Evolutionary conservation across 441 rosid species (phyloP), one percentile per base, ranked within the genome.

Genomic region (Pelargonium myrrhifolium): DNA sequence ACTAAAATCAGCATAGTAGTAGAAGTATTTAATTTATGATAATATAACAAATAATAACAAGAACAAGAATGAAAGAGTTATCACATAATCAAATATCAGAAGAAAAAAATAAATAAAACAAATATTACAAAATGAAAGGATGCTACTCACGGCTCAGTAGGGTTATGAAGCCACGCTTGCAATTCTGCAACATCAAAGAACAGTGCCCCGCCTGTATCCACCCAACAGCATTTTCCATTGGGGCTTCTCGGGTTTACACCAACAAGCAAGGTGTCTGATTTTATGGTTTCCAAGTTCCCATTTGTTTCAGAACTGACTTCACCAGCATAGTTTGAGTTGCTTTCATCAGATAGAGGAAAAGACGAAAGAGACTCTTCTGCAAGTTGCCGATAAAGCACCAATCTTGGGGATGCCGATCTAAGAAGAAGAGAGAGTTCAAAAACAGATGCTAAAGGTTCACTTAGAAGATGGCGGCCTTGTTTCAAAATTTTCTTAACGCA

Each of bases 351-450:
- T 66, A 77, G 83, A 7, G 97, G 98, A 77, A 82, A 93, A 69
- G 99, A 95, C 71, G 97, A 90, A 49, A 95, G 90, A 73, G 99
- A 90, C 77, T 95, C 98, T 79, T 86, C 98, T 6, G 98, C 98
- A 49, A 95, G 76, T 71, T 95, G 97, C 39, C 96, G 84, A 55
- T 87, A 92, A 63, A 95, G 96, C 78, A 92, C 96, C 79, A 90
- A 81, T 78, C 87, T 81, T 0, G 99, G 96, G 31, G 99, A 92
- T 10, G 98, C 92, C 14, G 97, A 89, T 85, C 98, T 89, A 71
- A 95, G 69, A 45, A 79, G 81, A 66, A 95, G 91, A 26, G 99
- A 95, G 84, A 92, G 89, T 73, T 88, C 89, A 74, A 87, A 88
- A 0, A 95, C 82, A 3, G 96, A 81, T 60, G 89, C 86, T 82